Evolutionary conservation across 2,329 filamentous ascomycete species (phyloP).

Genomic region (Helminthosporium solani): DNA sequence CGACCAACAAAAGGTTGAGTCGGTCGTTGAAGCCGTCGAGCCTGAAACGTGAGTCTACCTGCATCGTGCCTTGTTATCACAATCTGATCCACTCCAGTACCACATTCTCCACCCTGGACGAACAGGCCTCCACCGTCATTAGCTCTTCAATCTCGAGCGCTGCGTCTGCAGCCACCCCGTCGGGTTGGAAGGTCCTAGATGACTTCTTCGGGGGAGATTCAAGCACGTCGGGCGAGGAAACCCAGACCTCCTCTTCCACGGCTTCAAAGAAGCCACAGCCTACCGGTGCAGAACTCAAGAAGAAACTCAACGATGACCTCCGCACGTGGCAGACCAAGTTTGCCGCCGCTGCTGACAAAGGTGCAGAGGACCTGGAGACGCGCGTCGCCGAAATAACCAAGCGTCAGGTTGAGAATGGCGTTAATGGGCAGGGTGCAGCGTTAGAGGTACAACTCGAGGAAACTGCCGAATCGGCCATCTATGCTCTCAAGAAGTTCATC

Average conservation of each 20-base stretch:
- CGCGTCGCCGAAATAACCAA: conserved; percentile 71
- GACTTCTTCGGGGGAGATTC: conserved; percentile 32
- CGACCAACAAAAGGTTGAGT: conserved; percentile 62
- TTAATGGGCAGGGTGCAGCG: conserved; percentile 64
- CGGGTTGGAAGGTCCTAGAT: conserved; percentile 34
- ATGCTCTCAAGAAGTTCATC: conserved; percentile 67
- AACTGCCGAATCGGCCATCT: conserved; percentile 64
- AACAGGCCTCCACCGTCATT: conserved; percentile 17
- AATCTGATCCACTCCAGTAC: too few species aligned
- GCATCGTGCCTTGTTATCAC: too few species aligned
- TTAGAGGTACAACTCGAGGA: conserved; percentile 69
- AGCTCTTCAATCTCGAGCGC: conserved; percentile 27
- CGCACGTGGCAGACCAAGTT: conserved; percentile 87
- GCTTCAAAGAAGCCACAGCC: conserved; percentile 26
- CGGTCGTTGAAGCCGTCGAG: conserved; percentile 53
- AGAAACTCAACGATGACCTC: conserved; percentile 73
- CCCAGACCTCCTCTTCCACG: conserved; percentile 15
- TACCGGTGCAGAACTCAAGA: conserved; percentile 48
- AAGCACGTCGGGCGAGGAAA: conserved; percentile 19
- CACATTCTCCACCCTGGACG: conserved; percentile 16
- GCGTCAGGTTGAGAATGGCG: conserved; percentile 66
- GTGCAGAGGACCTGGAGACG: conserved; percentile 65
- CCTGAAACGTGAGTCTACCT: too few species aligned
- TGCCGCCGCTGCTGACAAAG: conserved; percentile 79
- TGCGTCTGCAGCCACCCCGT: conserved; percentile 22